Evolutionary conservation across 768 basidiomycete genomes (phyloP).

Genomic region (Cyathus striatus): DNA sequence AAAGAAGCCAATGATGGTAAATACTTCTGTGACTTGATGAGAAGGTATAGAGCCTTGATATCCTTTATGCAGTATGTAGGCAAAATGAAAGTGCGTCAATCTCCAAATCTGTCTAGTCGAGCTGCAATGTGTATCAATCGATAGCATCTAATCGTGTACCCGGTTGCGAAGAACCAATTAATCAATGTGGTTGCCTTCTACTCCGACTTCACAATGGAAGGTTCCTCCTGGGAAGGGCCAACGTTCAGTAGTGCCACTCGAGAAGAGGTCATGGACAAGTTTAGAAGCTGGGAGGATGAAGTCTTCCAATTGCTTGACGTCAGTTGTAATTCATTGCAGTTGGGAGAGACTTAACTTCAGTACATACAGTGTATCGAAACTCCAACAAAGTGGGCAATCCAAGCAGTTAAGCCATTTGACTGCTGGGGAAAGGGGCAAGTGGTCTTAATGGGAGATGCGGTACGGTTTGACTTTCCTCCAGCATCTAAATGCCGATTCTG

Average conservation of each 20-base stretch:
- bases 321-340: background rate
- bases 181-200: conserved; percentile 44
- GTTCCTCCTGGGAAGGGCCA: conserved; percentile 8
- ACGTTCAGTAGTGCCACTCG: conserved; percentile 7
- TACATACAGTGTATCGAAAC: conserved; percentile 9
- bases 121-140: background rate
- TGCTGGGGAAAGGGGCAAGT: conserved; percentile 11
- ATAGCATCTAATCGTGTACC: conserved; percentile 43
- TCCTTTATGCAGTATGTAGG: conserved; percentile 10
- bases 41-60: background rate
- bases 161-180: conserved; percentile 38
- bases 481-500: no score
- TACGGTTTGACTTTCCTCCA: no score
- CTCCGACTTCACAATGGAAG: conserved; percentile 7
- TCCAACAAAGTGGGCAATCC: conserved; percentile 14
- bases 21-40: conserved; percentile 6
- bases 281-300: conserved; percentile 11
- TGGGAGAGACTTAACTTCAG: background rate
- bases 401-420: conserved; percentile 9
- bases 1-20: conserved; percentile 8
- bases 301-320: conserved; percentile 10
- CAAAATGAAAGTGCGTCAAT: conserved; percentile 16
- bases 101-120: no score
- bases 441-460: conserved; percentile 16
- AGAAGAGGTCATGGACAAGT: conserved; percentile 7